Conservation (phyloP, 2,329 filamentous ascomycete genomes). For the Pseudocercospora fijiensis region DNA sequence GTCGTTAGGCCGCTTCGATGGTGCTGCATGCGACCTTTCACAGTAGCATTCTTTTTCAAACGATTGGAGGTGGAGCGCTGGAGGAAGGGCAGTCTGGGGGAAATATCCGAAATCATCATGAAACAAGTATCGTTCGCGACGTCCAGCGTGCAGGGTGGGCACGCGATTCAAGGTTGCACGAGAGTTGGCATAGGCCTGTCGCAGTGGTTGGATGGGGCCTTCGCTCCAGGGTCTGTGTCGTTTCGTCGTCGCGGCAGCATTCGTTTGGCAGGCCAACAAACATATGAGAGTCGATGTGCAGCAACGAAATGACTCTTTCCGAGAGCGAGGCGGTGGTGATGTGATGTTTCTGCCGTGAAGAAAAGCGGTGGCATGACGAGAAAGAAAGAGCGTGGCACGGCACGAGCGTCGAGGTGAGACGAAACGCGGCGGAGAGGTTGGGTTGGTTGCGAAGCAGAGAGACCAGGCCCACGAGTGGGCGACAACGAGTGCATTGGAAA, state of each 20-base stretch:
- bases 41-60: conserved; percentile 2
- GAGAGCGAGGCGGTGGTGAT: neutral
- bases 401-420: conserved; percentile 6
- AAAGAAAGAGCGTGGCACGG: conserved; percentile 3
- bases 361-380: conserved; percentile 2
- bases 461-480: conserved; percentile 15
- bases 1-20: conserved; percentile 3
- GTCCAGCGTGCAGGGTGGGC: neutral
- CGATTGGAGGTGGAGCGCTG: conserved; percentile 14
- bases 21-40: neutral
- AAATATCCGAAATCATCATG: conserved; percentile 10
- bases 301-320: neutral
- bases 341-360: conserved; percentile 1
- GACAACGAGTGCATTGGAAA: conserved; percentile 11
- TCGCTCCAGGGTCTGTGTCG: neutral
- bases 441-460: conserved; percentile 8
- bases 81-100: conserved; percentile 14
- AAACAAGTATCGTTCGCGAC: conserved; percentile 11
- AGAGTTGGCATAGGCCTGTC: conserved; percentile 4
- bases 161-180: neutral
- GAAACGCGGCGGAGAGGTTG: conserved; percentile 6
- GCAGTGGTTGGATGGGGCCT: neutral
- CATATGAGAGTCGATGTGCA: neutral
- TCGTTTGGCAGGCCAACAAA: neutral
- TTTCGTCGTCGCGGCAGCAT: neutral